Evolutionary conservation across 2,329 filamentous ascomycete species (phyloP), one percentile per base, ranked within the genome.

Genomic region (Pyrenophora graminea): DNA sequence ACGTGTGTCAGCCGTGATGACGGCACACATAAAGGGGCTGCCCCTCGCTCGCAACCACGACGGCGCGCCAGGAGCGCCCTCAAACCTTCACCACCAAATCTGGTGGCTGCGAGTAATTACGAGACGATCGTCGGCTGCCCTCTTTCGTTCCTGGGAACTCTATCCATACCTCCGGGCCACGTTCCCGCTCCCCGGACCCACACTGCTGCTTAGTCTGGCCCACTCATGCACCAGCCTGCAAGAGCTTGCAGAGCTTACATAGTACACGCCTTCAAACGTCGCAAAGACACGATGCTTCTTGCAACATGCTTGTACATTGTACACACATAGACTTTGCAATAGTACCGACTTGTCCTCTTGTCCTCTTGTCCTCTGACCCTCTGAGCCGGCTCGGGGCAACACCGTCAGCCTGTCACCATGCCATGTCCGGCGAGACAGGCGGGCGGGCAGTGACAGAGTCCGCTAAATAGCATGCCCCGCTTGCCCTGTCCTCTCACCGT

Each of bases 111-210:
- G 58, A 66, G 61, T 61, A 69, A 68, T 64, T 63, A 62, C 55
- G 47, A 60, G 51, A 52, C 59, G 67, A 70, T 71, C 68, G 64
- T 58, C 63, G 59, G 49, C 56, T 56, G 51, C 55, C 44, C 56
- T 59, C 56, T 58, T 63, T 67, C 59, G 68, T 70, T 72, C 69
- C 67, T 73, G 68, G 61, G 54, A 30, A 64, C 53, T 58, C 48
- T 47, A 64, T 62, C 67, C 69, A 65, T 57, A 62, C 61, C 54
- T 66, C 53, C 69, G 70, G 67, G 60, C 62, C 56, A 60, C 59
- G 62, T 64, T 64, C 63, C 61, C 45, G 62, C 63, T 71, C 69
- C 70, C 70, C 70, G 68, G 69, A 70, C 66, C 70, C 69, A 67
- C 66, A 48, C 50, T 31, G 42, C 45, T 36, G 33, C 33, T 45